Conservation (phyloP, 352 stramenopile genomes). For the Aphanomyces euteiches region DNA sequence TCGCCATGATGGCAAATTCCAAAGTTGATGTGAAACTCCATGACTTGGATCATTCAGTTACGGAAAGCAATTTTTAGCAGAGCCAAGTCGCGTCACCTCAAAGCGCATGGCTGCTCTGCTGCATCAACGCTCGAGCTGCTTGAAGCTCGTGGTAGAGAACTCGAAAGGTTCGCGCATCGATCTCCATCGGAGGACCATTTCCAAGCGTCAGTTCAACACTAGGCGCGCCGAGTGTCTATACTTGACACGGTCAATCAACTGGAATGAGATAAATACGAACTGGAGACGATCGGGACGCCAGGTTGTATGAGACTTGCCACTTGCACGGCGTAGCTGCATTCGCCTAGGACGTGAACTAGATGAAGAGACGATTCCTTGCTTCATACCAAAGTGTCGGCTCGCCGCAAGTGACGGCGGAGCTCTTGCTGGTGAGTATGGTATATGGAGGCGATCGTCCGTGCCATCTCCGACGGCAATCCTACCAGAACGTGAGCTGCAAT, state of each 20-base stretch:
- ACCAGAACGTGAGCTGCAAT: neutral
- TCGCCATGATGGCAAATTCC: too few relatives aligned
- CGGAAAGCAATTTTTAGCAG: too few relatives aligned
- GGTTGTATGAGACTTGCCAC: neutral
- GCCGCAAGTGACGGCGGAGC: constrained; percentile 7
- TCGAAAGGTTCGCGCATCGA: constrained; percentile 13
- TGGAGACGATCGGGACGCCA: neutral
- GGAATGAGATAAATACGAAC: neutral
- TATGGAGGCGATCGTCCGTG: neutral
- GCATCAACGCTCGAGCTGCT: constrained; percentile 11
- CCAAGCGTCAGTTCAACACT: constrained; percentile 1
- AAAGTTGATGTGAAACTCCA: too few relatives aligned
- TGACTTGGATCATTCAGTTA: too few relatives aligned
- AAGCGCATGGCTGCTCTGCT: too few relatives aligned
- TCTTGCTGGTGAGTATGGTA: neutral
- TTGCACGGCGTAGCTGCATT: neutral
- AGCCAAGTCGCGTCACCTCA: too few relatives aligned
- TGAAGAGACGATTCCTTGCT: neutral
- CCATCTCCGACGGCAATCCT: constrained; percentile 8
- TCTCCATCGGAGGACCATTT: neutral
- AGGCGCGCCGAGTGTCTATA: neutral
- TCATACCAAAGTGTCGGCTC: neutral
- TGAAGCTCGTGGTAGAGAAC: constrained; percentile 18
- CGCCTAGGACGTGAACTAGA: neutral
- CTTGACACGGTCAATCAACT: neutral